These are phyloP conservation scores for Umbilicaria muhlenbergii DNA, from an alignment of 495 filamentous ascomycete genomes.

Conservation along the genomic window DNA sequence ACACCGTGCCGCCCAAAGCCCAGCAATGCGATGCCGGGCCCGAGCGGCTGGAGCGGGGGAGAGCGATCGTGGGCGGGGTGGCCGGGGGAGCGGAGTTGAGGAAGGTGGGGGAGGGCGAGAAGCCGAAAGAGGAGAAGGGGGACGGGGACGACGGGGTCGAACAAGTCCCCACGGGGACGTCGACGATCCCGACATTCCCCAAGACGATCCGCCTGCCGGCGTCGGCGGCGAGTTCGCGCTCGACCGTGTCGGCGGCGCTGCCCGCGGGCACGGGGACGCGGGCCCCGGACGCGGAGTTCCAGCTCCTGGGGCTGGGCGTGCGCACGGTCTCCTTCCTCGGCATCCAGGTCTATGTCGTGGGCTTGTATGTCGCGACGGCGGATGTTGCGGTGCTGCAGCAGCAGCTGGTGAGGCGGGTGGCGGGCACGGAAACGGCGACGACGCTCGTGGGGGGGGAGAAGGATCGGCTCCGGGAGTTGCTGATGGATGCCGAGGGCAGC, in stretches of 20 bases:
- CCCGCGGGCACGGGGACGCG: constrained; percentile 23
- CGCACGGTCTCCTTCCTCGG: constrained; percentile 76
- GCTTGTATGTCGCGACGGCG: constrained; percentile 68
- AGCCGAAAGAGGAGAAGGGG: background rate
- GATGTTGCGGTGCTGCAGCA: constrained; percentile 49
- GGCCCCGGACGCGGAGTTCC: constrained; percentile 44
- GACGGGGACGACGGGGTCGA: constrained; percentile 43
- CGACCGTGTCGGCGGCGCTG: constrained; percentile 10
- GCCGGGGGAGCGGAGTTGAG: too few species aligned
- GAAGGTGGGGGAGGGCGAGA: background rate
- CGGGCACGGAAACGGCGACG: constrained; percentile 37
- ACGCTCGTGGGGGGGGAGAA: constrained; percentile 70
- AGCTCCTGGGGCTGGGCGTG: constrained; percentile 72
- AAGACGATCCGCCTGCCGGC: constrained; percentile 46
- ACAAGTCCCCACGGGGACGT: constrained; percentile 67
- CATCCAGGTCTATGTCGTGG: constrained; percentile 92
- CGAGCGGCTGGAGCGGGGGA: too few species aligned
- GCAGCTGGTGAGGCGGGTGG: constrained; percentile 36
- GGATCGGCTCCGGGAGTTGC: constrained; percentile 43
- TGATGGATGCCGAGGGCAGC: constrained; percentile 54
- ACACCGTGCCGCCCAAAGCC: too few species aligned
- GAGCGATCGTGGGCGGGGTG: too few species aligned
- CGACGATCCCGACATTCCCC: constrained; percentile 69
- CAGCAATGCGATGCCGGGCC: too few species aligned
- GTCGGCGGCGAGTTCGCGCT: constrained; percentile 13